Evolutionary conservation across 2,329 filamentous ascomycete genomes (phyloP).

Genomic region (Conoideocrella luteorostrata): DNA sequence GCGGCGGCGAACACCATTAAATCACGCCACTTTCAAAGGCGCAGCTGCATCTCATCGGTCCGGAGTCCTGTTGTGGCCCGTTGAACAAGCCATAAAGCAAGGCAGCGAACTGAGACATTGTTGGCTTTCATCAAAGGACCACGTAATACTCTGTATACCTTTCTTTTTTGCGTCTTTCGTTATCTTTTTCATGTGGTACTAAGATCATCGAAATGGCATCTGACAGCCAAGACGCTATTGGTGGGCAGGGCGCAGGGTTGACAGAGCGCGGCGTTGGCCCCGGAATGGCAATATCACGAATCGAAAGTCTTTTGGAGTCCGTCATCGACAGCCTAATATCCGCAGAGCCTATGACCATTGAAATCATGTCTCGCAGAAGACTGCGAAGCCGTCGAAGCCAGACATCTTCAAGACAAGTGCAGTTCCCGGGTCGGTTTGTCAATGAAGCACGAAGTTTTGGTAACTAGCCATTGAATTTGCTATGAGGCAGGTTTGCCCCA

Average conservation of each 20-base stretch:
- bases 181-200: background rate
- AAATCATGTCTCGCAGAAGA: constrained; percentile 18
- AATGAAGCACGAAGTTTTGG: constrained; percentile 47
- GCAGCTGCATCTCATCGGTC: background rate
- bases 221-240: background rate
- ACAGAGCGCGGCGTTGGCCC: background rate
- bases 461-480: constrained; percentile 17
- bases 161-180: background rate
- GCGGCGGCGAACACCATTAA: background rate
- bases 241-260: background rate
- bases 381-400: constrained; percentile 5
- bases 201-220: constrained; percentile 2
- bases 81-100: no score
- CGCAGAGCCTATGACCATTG: constrained; percentile 21
- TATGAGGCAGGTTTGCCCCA: background rate
- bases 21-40: no score
- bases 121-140: no score
- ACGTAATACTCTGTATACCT: no score
- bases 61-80: no score
- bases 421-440: constrained; percentile 42
- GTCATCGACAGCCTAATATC: constrained; percentile 21
- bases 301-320: constrained; percentile 28
- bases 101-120: no score
- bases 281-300: constrained; percentile 14
- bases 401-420: constrained; percentile 14